A percentile compares a stretch with the other conserved stretches of the same genome.
Conservation (phyloP, 441 rosid species). For the Breynia disticha region DNA sequence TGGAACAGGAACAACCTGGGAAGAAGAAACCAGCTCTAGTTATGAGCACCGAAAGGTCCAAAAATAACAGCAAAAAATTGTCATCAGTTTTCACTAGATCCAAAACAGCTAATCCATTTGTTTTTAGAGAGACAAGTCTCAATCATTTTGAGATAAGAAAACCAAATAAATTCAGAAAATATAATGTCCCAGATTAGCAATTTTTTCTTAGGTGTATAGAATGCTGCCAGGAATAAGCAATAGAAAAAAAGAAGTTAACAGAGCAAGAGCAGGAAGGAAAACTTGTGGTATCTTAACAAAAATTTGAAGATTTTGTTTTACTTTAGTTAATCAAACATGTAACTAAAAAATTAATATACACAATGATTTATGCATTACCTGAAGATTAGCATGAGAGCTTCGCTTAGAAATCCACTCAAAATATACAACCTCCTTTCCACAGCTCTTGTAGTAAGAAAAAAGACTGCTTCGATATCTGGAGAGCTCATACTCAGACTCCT, state of each 20-base stretch:
- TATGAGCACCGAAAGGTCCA: background rate
- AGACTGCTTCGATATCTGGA: constrained; percentile 49
- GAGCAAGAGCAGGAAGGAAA: background rate
- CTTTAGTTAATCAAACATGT: background rate
- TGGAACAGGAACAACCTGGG: constrained; percentile 71
- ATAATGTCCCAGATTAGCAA: background rate
- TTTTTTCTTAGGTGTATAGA: background rate
- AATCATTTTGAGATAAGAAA: no score
- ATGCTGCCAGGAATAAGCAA: background rate
- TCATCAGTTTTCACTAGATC: background rate
- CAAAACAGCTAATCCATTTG: background rate
- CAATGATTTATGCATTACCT: constrained; percentile 36
- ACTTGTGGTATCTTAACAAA: background rate
- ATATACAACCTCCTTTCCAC: constrained; percentile 57
- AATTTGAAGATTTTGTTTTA: background rate
- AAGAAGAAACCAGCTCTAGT: background rate
- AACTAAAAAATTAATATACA: background rate
- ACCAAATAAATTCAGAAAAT: background rate
- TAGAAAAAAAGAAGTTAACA: background rate
- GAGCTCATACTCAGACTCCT: constrained; percentile 61
- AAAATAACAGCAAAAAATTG: background rate
- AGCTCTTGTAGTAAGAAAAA: constrained; percentile 47
- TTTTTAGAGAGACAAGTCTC: background rate
- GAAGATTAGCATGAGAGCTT: constrained; percentile 84
- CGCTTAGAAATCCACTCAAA: constrained; percentile 80